These are phyloP conservation scores for Hypomyces perniciosus DNA, from an alignment of 2,329 filamentous ascomycete genomes.

Conservation along the genomic window DNA sequence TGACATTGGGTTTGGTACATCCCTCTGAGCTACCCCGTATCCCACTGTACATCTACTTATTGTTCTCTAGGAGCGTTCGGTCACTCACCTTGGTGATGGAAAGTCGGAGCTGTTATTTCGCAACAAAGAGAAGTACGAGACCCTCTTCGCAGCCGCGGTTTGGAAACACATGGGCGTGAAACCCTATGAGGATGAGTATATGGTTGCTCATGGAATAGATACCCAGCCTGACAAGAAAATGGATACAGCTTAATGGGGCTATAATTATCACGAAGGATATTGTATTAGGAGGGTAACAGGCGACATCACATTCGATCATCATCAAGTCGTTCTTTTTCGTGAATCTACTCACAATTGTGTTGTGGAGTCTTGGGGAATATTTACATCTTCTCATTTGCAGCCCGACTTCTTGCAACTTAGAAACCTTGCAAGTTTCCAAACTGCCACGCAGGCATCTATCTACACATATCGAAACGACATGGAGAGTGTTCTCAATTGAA, in stretches of 20 bases:
- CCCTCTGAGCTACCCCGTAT: background rate
- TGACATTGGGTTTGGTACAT: constrained; percentile 48
- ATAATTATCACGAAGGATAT: background rate
- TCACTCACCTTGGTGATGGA: constrained; percentile 38
- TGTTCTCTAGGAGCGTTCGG: constrained; percentile 36
- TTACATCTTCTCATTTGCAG: no score
- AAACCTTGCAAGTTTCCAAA: background rate
- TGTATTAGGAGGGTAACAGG: no score
- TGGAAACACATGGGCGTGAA: constrained; percentile 40
- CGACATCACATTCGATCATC: no score
- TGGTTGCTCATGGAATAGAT: constrained; percentile 1
- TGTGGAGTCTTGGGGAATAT: background rate
- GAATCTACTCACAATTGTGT: no score
- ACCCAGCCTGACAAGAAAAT: background rate
- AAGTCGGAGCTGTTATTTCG: constrained; percentile 37
- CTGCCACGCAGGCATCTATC: background rate
- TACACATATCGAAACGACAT: background rate
- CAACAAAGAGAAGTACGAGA: constrained; percentile 36
- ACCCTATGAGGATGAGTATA: constrained; percentile 36
- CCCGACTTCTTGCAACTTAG: background rate
- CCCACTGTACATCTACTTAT: background rate
- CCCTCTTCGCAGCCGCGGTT: constrained; percentile 36
- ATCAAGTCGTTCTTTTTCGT: no score
- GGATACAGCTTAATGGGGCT: background rate
- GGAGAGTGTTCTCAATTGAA: constrained; percentile 7